phyloP scores from a whole-genome alignment of 805 yeast species.

The Cyberlindnera euphorbiiphila region DNA sequence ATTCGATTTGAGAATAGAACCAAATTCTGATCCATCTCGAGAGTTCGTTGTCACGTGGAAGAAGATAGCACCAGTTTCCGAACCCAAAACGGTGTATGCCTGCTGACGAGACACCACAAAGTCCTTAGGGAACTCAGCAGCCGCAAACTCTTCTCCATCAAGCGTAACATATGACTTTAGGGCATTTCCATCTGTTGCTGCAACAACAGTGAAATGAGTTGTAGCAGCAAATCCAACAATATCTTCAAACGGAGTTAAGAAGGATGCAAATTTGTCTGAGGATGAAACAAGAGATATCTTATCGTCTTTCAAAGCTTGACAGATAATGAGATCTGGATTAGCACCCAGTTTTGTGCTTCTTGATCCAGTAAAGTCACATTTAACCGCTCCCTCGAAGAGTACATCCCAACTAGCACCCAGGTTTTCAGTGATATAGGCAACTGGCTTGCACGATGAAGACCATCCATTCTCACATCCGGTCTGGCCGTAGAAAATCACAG shows the following conservation, averaged over 20 bases:
- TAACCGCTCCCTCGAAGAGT: slow-evolving; percentile 45
- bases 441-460: slow-evolving; percentile 42
- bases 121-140: slow-evolving; percentile 70
- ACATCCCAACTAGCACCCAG: slow-evolving; percentile 59
- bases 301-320: slow-evolving; percentile 44
- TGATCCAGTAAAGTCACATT: slow-evolving; percentile 64
- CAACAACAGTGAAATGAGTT: slow-evolving; percentile 70
- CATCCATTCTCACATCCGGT: slow-evolving; percentile 41
- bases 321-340: slow-evolving; percentile 53
- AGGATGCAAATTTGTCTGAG: slow-evolving; percentile 21
- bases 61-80: slow-evolving; percentile 69
- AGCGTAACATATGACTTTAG: slow-evolving; percentile 70
- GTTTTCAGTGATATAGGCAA: slow-evolving; percentile 60
- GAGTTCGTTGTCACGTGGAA: slow-evolving; percentile 73
- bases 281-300: slow-evolving; percentile 30
- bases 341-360: slow-evolving; percentile 36
- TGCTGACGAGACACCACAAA: slow-evolving; percentile 57
- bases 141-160: slow-evolving; percentile 77
- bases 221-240: slow-evolving; percentile 74
- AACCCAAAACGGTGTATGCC: slow-evolving; percentile 78
- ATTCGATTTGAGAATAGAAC: slow-evolving; percentile 81
- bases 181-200: slow-evolving; percentile 47
- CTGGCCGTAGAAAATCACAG: slow-evolving; percentile 67
- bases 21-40: slow-evolving; percentile 54
- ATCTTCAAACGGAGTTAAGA: slow-evolving; percentile 44